Evolutionary conservation across 148 eudicot genomes (phyloP).

Genomic region (Mesembryanthemum crystallinum): DNA sequence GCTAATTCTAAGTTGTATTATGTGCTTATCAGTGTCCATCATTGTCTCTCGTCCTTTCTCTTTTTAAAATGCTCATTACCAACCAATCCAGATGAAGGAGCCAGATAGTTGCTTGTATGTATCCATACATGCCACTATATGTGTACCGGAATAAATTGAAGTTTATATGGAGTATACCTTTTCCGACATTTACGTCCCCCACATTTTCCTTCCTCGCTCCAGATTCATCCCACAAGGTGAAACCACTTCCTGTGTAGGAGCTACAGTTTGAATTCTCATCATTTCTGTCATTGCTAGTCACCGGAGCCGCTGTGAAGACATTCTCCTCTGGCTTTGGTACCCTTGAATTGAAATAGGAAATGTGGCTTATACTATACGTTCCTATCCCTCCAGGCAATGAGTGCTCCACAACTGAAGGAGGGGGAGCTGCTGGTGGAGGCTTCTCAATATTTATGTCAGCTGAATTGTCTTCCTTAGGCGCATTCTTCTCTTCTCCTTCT

Average conservation of each 20-base stretch:
- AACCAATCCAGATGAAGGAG: too few species aligned
- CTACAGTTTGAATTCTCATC: constrained; percentile 72
- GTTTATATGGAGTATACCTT: constrained; percentile 49
- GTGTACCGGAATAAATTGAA: background rate
- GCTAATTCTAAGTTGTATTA: background rate
- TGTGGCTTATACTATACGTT: constrained; percentile 66
- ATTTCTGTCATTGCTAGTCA: constrained; percentile 49
- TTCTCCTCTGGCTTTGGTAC: constrained; percentile 62
- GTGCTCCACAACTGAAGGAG: constrained; percentile 52
- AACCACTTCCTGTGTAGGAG: constrained; percentile 76
- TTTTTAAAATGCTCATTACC: too few species aligned
- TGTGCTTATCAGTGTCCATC: too few species aligned
- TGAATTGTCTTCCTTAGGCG: constrained; percentile 44
- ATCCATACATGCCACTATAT: background rate
- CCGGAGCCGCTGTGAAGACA: constrained; percentile 42
- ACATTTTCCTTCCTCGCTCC: constrained; percentile 65
- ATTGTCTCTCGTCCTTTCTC: too few species aligned
- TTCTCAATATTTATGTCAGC: constrained; percentile 47
- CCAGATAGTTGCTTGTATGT: background rate
- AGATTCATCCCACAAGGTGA: constrained; percentile 91
- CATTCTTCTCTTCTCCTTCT: constrained; percentile 52
- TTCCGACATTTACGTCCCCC: constrained; percentile 38
- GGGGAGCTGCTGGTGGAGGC: constrained; percentile 45
- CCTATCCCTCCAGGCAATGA: constrained; percentile 83
- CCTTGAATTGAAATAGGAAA: constrained; percentile 60